These are phyloP conservation scores for Erigeron canadensis DNA, from an alignment of 129 eudicot genomes.

Conservation along the genomic window DNA sequence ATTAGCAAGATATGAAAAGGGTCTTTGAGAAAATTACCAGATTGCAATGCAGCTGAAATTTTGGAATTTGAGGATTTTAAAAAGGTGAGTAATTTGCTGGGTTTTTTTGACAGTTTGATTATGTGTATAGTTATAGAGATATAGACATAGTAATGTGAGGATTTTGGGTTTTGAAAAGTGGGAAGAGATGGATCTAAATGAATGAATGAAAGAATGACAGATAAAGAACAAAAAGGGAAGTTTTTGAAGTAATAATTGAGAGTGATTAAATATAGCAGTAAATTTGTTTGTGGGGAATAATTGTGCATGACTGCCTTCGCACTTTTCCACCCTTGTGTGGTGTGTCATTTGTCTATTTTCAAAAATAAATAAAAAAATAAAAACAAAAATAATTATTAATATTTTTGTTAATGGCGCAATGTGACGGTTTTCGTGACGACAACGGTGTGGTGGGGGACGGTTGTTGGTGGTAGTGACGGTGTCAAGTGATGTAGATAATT, in stretches of 20 bases:
- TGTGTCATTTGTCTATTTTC: too few relatives aligned
- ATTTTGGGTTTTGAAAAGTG: slow-evolving; percentile 7
- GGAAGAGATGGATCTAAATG: slow-evolving; percentile 20
- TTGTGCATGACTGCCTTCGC: slow-evolving; percentile 33
- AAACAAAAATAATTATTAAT: too few relatives aligned
- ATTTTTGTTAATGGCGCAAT: too few relatives aligned
- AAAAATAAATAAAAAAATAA: too few relatives aligned
- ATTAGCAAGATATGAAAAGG: too few relatives aligned
- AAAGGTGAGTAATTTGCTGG: slow-evolving; percentile 23
- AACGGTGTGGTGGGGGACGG: too few relatives aligned
- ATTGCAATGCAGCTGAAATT: too few relatives aligned
- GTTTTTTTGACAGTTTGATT: slow-evolving; percentile 9
- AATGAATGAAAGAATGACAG: not conserved
- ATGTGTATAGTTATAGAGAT: not conserved
- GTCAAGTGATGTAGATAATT: too few relatives aligned
- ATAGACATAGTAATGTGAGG: slow-evolving; percentile 1
- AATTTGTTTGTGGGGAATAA: slow-evolving; percentile 37
- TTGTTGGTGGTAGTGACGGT: too few relatives aligned
- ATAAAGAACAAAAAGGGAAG: slow-evolving; percentile 25
- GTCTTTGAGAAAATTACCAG: too few relatives aligned
- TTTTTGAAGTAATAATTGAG: not conserved
- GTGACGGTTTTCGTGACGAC: too few relatives aligned
- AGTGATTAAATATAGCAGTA: slow-evolving; percentile 11
- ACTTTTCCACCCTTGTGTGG: slow-evolving; percentile 32
- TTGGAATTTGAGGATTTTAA: slow-evolving; percentile 14